A percentile compares a stretch with the other conserved stretches of the same genome.
phyloP scores from a whole-genome alignment of 345 rosid species.

The Erysimum cheiranthoides region DNA sequence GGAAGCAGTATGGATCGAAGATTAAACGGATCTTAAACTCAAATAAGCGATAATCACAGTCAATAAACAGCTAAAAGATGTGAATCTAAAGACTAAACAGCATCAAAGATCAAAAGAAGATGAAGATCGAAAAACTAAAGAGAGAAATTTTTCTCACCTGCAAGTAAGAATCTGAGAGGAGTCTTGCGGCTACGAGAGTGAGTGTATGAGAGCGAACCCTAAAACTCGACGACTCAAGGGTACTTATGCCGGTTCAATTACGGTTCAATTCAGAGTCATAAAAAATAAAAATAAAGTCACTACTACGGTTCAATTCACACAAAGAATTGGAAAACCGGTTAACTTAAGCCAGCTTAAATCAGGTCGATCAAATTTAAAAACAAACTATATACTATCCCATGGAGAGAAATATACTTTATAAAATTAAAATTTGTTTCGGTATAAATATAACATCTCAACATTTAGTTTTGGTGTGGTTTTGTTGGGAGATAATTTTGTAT shows the following conservation, averaged over 20 bases:
- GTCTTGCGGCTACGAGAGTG: conserved; percentile 37
- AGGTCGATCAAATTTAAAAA: too few relatives aligned
- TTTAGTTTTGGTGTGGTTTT: too few relatives aligned
- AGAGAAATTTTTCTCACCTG: conserved; percentile 20
- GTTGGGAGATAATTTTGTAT: too few relatives aligned
- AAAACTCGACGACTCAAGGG: background rate
- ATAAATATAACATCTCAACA: too few relatives aligned
- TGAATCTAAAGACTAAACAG: background rate
- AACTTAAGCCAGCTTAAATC: too few relatives aligned
- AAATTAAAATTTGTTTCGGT: too few relatives aligned
- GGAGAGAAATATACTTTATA: too few relatives aligned
- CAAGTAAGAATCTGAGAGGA: conserved; percentile 28
- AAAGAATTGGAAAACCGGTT: too few relatives aligned
- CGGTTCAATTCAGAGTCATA: too few relatives aligned
- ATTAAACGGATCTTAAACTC: background rate
- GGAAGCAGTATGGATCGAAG: background rate
- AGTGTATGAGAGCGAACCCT: conserved; percentile 1
- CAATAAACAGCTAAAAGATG: background rate
- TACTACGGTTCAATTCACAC: too few relatives aligned
- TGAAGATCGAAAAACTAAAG: background rate
- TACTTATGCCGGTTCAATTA: conserved; percentile 5
- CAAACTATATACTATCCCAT: too few relatives aligned
- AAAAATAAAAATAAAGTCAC: too few relatives aligned
- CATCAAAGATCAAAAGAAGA: background rate
- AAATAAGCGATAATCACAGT: background rate